Evolutionary conservation across 768 basidiomycete genomes (phyloP).

Genomic region (Russula earlei): DNA sequence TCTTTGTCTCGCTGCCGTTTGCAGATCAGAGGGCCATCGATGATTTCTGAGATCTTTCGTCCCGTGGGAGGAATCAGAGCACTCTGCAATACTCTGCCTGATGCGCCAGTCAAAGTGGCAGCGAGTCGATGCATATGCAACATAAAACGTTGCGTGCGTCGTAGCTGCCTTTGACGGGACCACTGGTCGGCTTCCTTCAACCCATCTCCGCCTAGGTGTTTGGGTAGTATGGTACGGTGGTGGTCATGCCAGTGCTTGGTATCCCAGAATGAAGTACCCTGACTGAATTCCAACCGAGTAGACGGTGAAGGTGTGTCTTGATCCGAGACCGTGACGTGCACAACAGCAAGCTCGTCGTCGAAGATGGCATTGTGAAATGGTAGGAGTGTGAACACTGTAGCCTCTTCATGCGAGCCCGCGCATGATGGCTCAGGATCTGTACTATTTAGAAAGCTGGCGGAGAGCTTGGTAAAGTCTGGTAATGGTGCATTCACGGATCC

Average conservation of each 20-base stretch:
- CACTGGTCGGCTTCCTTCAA: constrained; percentile 27
- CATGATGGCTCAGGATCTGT: background rate
- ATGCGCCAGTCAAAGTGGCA: constrained; percentile 54
- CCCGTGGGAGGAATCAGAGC: constrained; percentile 42
- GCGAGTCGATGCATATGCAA: constrained; percentile 46
- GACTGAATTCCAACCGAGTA: constrained; percentile 32
- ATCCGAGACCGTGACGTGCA: constrained; percentile 25
- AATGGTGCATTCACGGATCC: constrained; percentile 13
- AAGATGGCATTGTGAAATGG: constrained; percentile 35
- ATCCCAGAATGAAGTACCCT: constrained; percentile 37
- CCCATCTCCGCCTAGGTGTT: constrained; percentile 42
- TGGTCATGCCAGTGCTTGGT: constrained; percentile 53
- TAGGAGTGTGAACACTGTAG: constrained; percentile 21
- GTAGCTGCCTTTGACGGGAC: constrained; percentile 31
- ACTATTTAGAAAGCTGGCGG: background rate
- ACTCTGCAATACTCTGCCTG: constrained; percentile 42
- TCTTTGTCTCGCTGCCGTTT: background rate
- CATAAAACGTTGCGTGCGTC: constrained; percentile 50
- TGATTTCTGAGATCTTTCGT: constrained; percentile 11
- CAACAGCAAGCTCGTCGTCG: constrained; percentile 31
- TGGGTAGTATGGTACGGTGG: constrained; percentile 39
- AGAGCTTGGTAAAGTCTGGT: constrained; percentile 25
- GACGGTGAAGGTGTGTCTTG: constrained; percentile 11
- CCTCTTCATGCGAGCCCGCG: constrained; percentile 17
- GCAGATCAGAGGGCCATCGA: background rate